Evolutionary conservation across 805 yeast species (phyloP).

Genomic region (Monosporozyma yasuniensis): DNA sequence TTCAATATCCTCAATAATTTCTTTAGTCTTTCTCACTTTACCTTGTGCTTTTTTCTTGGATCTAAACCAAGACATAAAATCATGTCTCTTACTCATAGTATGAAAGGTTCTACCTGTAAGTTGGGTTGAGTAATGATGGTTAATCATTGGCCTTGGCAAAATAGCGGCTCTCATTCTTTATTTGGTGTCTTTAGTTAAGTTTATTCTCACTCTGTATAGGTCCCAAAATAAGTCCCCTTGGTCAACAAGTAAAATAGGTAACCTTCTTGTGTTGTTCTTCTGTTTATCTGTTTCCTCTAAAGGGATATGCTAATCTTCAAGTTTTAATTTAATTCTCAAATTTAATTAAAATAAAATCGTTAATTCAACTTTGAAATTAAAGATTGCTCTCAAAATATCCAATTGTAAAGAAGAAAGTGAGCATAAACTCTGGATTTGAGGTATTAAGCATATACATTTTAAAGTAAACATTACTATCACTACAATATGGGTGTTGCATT

Average conservation of each 20-base stretch:
- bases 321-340: background rate
- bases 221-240: no score
- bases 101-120: background rate
- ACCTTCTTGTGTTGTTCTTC: background rate
- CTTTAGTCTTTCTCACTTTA: conserved; percentile 15
- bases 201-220: background rate
- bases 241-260: no score
- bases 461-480: no score
- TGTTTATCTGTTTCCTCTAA: background rate
- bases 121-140: background rate
- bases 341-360: background rate
- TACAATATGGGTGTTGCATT: conserved; percentile 22
- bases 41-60: conserved; percentile 21
- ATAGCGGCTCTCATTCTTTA: background rate
- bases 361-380: background rate
- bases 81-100: background rate
- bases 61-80: conserved; percentile 36
- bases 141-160: background rate
- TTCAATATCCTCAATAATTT: conserved; percentile 32
- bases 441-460: no score
- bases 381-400: background rate
- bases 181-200: no score
- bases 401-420: background rate
- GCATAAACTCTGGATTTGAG: background rate
- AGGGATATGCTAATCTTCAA: background rate